Evolutionary conservation across 805 yeast species (phyloP).

Genomic region (Nematodospora valgi): DNA sequence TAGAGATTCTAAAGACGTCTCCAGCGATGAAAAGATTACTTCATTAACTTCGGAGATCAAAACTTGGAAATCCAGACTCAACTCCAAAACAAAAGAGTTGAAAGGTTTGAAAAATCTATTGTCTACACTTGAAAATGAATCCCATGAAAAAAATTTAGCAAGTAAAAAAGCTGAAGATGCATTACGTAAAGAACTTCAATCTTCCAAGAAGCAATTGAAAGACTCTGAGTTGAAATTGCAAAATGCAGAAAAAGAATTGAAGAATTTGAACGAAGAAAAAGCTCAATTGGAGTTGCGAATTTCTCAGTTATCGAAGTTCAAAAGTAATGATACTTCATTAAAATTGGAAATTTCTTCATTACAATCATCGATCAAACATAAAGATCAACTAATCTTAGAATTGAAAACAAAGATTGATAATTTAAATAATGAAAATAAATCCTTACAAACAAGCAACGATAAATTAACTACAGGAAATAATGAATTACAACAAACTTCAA

Average conservation of each 20-base stretch:
- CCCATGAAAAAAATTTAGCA: slow-evolving; percentile 1
- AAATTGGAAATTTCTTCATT: slow-evolving; percentile 49
- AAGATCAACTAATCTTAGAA: slow-evolving; percentile 40
- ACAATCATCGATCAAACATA: slow-evolving; percentile 42
- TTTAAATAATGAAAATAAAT: slow-evolving; percentile 37
- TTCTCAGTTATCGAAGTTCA: slow-evolving; percentile 25
- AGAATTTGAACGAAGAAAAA: slow-evolving; percentile 30
- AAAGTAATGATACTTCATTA: slow-evolving; percentile 40
- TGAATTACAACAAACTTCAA: slow-evolving; percentile 36
- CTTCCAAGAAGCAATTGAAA: slow-evolving; percentile 8
- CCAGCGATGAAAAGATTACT: neutral
- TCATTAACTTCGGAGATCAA: neutral
- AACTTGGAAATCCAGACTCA: slow-evolving; percentile 2
- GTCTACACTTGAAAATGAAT: slow-evolving; percentile 11
- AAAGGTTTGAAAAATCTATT: neutral
- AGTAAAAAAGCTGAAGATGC: slow-evolving; percentile 2
- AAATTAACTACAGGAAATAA: slow-evolving; percentile 37
- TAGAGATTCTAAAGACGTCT: neutral
- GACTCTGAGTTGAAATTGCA: slow-evolving; percentile 12
- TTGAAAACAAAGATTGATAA: slow-evolving; percentile 32
- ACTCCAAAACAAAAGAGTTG: slow-evolving; percentile 5
- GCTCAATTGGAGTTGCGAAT: slow-evolving; percentile 32
- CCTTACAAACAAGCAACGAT: slow-evolving; percentile 34
- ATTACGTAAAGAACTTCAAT: slow-evolving; percentile 5
- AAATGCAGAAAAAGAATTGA: slow-evolving; percentile 24